These are phyloP conservation scores for Fusarium sp. DNA, from an alignment of 2,329 filamentous ascomycete species.

Conservation along the genomic window DNA sequence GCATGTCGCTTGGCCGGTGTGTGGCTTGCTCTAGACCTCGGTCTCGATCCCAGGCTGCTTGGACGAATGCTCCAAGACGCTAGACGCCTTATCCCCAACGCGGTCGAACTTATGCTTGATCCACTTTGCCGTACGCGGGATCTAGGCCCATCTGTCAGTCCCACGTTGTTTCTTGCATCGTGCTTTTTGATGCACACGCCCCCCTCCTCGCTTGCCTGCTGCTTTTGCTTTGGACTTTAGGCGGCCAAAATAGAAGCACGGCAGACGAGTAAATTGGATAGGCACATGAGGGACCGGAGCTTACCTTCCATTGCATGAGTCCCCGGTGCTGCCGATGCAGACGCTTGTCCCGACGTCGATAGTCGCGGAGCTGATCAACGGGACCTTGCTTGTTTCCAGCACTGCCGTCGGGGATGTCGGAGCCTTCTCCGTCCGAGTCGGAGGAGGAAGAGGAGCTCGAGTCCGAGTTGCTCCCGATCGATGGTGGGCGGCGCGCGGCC, in stretches of 20 bases:
- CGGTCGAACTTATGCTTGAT: conserved; percentile 65
- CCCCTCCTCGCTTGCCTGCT: background rate
- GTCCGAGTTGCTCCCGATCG: conserved; percentile 38
- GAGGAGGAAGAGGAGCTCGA: conserved; percentile 48
- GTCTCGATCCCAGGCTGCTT: conserved; percentile 74
- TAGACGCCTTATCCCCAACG: conserved; percentile 69
- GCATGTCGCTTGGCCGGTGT: conserved; percentile 5
- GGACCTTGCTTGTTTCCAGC: conserved; percentile 56
- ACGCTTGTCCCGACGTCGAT: conserved; percentile 68
- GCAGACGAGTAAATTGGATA: background rate
- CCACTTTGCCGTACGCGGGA: conserved; percentile 62
- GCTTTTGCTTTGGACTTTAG: too few species aligned
- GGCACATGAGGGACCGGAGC: conserved; percentile 17
- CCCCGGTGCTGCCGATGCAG: conserved; percentile 76
- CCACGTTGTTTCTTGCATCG: conserved; percentile 8
- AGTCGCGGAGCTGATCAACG: conserved; percentile 68
- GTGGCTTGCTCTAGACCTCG: conserved; percentile 65
- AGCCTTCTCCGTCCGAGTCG: conserved; percentile 46
- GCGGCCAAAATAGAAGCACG: conserved; percentile 17
- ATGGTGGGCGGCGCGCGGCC: conserved; percentile 16
- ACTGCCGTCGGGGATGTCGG: conserved; percentile 50
- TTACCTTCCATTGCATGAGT: conserved; percentile 76
- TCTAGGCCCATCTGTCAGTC: conserved; percentile 42
- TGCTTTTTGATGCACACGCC: background rate
- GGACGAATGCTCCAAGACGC: conserved; percentile 69